Evolutionary conservation across 176 grass and related monocot genomes (phyloP), one percentile per base, ranked within the genome.

Genomic region (Eragrostis nindensis): DNA sequence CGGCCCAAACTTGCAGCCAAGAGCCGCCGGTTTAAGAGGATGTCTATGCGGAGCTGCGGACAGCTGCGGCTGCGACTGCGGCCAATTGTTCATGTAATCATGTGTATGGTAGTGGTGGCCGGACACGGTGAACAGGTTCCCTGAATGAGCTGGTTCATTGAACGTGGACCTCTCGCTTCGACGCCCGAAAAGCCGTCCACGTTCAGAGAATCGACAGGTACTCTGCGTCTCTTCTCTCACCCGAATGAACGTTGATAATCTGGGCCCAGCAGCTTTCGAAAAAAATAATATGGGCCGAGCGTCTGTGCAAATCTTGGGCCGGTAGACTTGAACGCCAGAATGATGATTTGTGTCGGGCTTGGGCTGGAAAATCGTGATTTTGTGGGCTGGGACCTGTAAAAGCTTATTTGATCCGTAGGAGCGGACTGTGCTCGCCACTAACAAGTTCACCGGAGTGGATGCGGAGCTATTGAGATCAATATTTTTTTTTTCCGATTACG

Each of bases 101-200:
- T 6, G 47, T 21, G 32, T 36, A 67, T n/a, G 17, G 22, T 9
- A 6, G 60, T 11, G 17, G 26, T 36, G 61, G 29, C 6, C 43
- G 13, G 46, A 7, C 21, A 64, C 30, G 21, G 17, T 39, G 18
- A 41, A 21, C 21, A 73, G 69, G 57, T 82, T 82, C 80, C 17
- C 22, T 18, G 65, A 56, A 83, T 19, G 26, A 32, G 74, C 66
- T 54, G 53, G 46, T 89, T 70, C 81, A 19, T 45, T 26, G 81
- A 80, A 84, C 62, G 29, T 84, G 76, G 81, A 70, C 65, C 19
- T 38, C 48, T 36, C 26, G 19, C 21, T n/a, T 27, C 19, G 1
- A 10, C 30, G 27, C 9, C 25, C 5, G 2, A 24, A 42, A 69
- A 17, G 29, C 22, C 38, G 48, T 83, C 62, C 81, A 67, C 13